Evolutionary conservation across 2,329 filamentous ascomycete genomes (phyloP), one percentile per base, ranked within the genome.

Genomic region (Cadophora gregata): DNA sequence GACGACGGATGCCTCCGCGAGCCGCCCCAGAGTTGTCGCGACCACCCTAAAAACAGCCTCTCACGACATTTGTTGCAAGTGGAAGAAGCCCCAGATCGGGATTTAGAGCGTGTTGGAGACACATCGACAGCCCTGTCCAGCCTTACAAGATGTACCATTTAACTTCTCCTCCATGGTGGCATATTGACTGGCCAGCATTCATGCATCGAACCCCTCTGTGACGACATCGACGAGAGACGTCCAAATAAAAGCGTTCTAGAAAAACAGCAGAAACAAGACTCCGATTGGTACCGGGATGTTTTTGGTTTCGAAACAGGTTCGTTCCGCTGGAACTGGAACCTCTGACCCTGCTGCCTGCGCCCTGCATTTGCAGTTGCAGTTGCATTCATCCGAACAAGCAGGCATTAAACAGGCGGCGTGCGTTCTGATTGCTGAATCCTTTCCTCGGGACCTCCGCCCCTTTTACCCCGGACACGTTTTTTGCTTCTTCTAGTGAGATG

Each of bases 51-150:
- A 31, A 21, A 27, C 56, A 59, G 53, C 55, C 50, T 64, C 65
- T 38, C 50, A 65, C 59, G 62, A 61, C 50, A 65, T 64, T 42
- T 59, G 4, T 29, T 24, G 53, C 38, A 47, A 50, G 62, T 55
- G 47, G 55, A 48, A 42, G 55, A 48, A 42, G 14, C 16, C 36
- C 14, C 21, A 45, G 21, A 42, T 59, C 29, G 29, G 29, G 12
- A 56, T 21, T 21, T 12, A 50, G 24, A 24, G 45, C 24, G n/a
- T 53, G 45, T 58, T 58, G 16, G 55, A 16, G 19, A 14, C 10
- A 31, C 27, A 29, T 21, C 21, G 25, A 59, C 56, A 59, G 12
- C n/a, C 33, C 6, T 19, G n/a, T 45, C 33, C 21, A 59, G 55
- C 56, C 33, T 45, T 45, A 16, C 16, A 21, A 25, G 24, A 7